These are phyloP conservation scores for Pythium brachiatum DNA, from an alignment of 352 stramenopile species.

Conservation along the genomic window DNA sequence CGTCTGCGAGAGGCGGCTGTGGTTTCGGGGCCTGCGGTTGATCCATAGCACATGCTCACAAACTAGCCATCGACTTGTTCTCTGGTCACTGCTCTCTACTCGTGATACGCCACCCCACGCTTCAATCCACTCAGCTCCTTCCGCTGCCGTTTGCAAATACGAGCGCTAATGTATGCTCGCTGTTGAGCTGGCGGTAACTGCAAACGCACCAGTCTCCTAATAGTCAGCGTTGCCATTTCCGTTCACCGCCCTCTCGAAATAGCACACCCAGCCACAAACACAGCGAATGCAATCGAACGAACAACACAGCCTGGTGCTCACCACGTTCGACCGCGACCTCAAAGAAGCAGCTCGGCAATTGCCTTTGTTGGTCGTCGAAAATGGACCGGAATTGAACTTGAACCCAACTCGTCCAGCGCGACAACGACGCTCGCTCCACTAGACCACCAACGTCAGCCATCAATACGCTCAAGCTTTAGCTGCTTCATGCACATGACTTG, in stretches of 20 bases:
- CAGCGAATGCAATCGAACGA: conserved; percentile 1
- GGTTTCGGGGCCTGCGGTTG: background rate
- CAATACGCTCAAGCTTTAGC: too few species aligned
- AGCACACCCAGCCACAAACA: background rate
- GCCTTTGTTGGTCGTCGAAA: too few species aligned
- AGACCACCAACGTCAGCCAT: too few species aligned
- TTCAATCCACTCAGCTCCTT: background rate
- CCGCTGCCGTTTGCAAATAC: background rate
- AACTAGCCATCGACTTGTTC: background rate
- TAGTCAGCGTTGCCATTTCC: conserved; percentile 1
- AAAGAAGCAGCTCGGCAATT: too few species aligned
- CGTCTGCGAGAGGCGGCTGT: background rate
- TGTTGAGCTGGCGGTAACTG: background rate
- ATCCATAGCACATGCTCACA: conserved; percentile 22
- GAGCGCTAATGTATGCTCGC: background rate
- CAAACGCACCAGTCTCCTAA: background rate
- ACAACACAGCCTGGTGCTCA: background rate
- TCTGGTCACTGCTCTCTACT: background rate
- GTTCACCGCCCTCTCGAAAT: background rate
- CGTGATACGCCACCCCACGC: background rate
- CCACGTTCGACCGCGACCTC: background rate
- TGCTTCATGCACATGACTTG: too few species aligned
- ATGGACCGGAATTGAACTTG: too few species aligned
- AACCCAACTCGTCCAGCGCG: too few species aligned
- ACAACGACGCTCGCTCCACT: too few species aligned